Conservation (phyloP, 2,329 filamentous ascomycete species). For the Stagonosporopsis chrysanthemi region DNA sequence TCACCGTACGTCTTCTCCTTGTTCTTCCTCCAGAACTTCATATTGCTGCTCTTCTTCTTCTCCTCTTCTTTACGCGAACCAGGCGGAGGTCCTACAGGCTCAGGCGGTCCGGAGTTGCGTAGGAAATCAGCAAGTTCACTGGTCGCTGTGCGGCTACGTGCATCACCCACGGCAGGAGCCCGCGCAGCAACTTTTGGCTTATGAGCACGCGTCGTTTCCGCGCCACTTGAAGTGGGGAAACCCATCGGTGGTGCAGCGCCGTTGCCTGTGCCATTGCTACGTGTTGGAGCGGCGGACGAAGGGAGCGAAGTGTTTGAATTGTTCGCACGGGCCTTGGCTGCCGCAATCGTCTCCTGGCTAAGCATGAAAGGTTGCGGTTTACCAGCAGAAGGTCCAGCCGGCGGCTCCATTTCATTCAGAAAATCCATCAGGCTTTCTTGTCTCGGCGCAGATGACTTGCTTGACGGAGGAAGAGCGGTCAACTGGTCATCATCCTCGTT, state of each 20-base stretch:
- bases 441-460: constrained; percentile 20
- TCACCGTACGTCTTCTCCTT: constrained; percentile 34
- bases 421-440: constrained; percentile 75
- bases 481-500: constrained; percentile 58
- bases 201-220: constrained; percentile 34
- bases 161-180: constrained; percentile 33
- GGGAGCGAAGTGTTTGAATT: constrained; percentile 26
- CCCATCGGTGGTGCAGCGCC: constrained; percentile 21
- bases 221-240: constrained; percentile 25
- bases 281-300: constrained; percentile 25
- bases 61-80: constrained; percentile 39
- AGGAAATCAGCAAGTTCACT: constrained; percentile 56
- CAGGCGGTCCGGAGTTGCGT: constrained; percentile 50
- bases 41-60: constrained; percentile 35
- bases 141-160: constrained; percentile 40
- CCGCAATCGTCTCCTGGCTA: constrained; percentile 42
- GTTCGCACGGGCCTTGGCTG: constrained; percentile 41
- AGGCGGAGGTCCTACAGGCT: constrained; percentile 27
- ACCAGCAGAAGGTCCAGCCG: constrained; percentile 55
- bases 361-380: constrained; percentile 46
- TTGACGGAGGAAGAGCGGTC: constrained; percentile 54
- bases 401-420: constrained; percentile 72
- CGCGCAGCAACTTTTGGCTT: constrained; percentile 40
- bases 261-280: constrained; percentile 21
- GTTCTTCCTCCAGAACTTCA: constrained; percentile 47